Evolutionary conservation across 495 filamentous ascomycete species (phyloP), one percentile per base, ranked within the genome.

Genomic region (Penicillium steckii): DNA sequence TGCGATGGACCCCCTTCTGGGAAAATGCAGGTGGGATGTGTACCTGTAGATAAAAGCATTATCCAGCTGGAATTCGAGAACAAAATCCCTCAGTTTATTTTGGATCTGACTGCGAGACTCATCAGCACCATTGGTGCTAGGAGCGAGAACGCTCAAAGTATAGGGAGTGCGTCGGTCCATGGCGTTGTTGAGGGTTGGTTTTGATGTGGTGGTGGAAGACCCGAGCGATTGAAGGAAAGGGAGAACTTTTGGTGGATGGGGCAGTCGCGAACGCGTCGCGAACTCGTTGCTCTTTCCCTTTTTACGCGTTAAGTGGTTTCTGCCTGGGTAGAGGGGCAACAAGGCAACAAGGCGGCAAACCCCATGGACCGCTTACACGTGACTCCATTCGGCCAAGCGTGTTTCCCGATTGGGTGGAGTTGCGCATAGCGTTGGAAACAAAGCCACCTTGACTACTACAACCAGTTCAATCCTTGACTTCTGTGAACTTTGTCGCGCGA

Each of bases 21-120:
- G 59, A 46, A 58, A 35, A 44, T 49, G 50, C 30, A 44, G 32
- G 53, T 42, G 38, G 38, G 50, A 24, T 48, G 27, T 60, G 50
- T 73, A 91, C 91, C 91, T 84, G 78, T 99, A 99, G 60, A 97
- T 87, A 71, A 95, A 99, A 57, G 86, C 84, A 76, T 96, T 96
- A 70, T 97, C 94, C 44, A 97, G 81, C 59, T 94, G 85, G 67
- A 97, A 99, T 59, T 96, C 89, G 27, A 96, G 82, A 55, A 99
- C 86, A 69, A 99, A 99, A 50, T 90, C 79, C 22, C 81, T 70
- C 22, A 88, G 67, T 44, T 74, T 72, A 44, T 75, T 69, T 57
- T 85, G 83, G 21, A 79, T 77, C 48, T 77, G 70, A 8, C 71
- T 75, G 29, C 79, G 73, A 32, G 80, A 80, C 42, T 85, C 75